Conservation (phyloP, 2,329 filamentous ascomycete genomes). For the Apiospora saccharicola region DNA sequence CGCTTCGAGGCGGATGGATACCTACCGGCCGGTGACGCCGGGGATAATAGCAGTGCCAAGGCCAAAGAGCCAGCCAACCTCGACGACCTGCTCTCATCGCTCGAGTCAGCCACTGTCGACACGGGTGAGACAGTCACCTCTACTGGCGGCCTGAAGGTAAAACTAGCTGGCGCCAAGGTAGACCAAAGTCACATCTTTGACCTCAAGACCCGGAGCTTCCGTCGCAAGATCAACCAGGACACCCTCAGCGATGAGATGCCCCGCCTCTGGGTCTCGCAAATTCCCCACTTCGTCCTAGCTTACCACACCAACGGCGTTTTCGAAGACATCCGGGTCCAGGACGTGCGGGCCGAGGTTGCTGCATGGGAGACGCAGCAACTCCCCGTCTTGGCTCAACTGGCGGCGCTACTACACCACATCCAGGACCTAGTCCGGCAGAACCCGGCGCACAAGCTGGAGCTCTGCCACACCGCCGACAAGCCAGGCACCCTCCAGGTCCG, state of each 20-base stretch:
- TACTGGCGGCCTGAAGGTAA: conserved; percentile 24
- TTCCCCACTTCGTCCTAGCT: conserved; percentile 49
- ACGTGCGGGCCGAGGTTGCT: conserved; percentile 23
- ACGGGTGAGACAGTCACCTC: background rate
- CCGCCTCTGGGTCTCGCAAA: conserved; percentile 51
- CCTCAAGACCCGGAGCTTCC: conserved; percentile 51
- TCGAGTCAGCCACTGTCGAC: conserved; percentile 7
- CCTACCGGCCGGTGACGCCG: conserved; percentile 29
- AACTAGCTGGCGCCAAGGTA: conserved; percentile 36
- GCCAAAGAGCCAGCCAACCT: background rate
- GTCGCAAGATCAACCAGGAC: conserved; percentile 35
- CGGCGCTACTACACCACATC: conserved; percentile 26
- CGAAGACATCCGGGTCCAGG: conserved; percentile 36
- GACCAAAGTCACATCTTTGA: conserved; percentile 49
- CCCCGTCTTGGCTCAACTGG: conserved; percentile 2
- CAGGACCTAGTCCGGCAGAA: background rate
- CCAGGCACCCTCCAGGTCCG: conserved; percentile 20
- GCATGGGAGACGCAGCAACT: conserved; percentile 25
- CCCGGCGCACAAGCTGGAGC: conserved; percentile 18
- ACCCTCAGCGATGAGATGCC: conserved; percentile 47
- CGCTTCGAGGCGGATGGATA: conserved; percentile 69
- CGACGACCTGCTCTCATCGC: background rate
- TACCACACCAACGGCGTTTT: conserved; percentile 49
- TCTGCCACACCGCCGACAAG: conserved; percentile 19
- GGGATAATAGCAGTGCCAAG: background rate